phyloP scores from a whole-genome alignment of 2,329 filamentous ascomycete species.

The Phialemonium atrogriseum region DNA sequence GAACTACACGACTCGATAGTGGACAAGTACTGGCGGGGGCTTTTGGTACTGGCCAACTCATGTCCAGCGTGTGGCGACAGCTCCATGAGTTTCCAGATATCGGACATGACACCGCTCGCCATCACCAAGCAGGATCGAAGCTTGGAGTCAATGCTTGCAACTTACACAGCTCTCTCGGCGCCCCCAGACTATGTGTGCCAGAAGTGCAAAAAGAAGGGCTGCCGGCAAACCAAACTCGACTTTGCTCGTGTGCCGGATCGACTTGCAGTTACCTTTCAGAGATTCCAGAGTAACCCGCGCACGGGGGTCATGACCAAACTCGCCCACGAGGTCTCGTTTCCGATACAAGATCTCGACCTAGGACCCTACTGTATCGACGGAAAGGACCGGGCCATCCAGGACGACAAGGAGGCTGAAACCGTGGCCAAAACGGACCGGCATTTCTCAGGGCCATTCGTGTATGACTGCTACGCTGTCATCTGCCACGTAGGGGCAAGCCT shows the following conservation, averaged over 20 bases:
- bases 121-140: conserved; percentile 61
- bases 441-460: conserved; percentile 54
- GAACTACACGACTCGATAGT: conserved; percentile 67
- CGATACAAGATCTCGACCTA: conserved; percentile 59
- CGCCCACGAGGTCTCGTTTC: conserved; percentile 65
- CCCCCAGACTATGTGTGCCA: conserved; percentile 66
- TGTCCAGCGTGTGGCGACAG: conserved; percentile 52
- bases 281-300: conserved; percentile 29
- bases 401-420: conserved; percentile 7
- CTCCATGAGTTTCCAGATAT: conserved; percentile 32
- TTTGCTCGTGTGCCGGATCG: conserved; percentile 73
- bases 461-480: conserved; percentile 81
- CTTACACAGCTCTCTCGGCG: too few relatives aligned
- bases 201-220: conserved; percentile 59
- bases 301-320: conserved; percentile 49
- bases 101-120: conserved; percentile 46
- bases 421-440: conserved; percentile 23
- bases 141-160: too few relatives aligned
- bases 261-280: conserved; percentile 66
- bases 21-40: conserved; percentile 69
- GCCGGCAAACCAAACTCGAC: conserved; percentile 42
- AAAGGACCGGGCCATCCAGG: conserved; percentile 23
- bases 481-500: conserved; percentile 63
- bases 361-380: conserved; percentile 31
- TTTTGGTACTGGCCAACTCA: conserved; percentile 63